Base-by-base conservation (phyloP, 2,329 filamentous ascomycete species). In the Pestalotiopsis sp. region DNA sequence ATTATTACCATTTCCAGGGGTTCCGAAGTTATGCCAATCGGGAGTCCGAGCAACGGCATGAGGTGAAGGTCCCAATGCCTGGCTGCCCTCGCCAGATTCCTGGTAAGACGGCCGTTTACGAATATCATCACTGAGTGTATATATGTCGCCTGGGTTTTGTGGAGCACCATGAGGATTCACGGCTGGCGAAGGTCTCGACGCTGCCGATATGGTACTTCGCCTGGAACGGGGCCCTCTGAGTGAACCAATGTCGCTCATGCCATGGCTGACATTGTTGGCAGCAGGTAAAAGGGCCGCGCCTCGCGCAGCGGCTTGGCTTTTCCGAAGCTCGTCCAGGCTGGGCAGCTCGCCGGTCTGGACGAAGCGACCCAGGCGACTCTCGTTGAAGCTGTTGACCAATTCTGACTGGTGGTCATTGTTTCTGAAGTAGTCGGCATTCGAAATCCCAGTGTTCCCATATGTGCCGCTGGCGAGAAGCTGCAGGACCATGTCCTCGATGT, bases 351-450 rank as follows among this genome's bases (percentile, higher is more conserved):
- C 76, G 24, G 74, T 70, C 52, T 77, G 76, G 10, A 78, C 63
- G 52, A 74, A 78, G 38, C 72, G 72, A n/a, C 74, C 76, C 24
- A 78, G 71, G 2, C 76, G 74, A 39, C 75, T 78, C 66, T 76
- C 75, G 48, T 76, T 77, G 65, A 78, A 78, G 22, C 65, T 68
- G 44, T 70, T 76, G 59, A 78, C 76, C 5, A 78, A 71, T 56
- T 77, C 76, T 5, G 76, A 68, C 67, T 78, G 76, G 67, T 78
- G 76, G 38, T 77, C 75, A 66, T 75, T 77, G 52, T 78, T 78
- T 57, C 71, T 75, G 56, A 74, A 76, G 48, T 76, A 78, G 30
- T 77, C 75, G 38, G 75, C 66, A 59, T 78, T 78, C 48, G 75
- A 66, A 20, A 76, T 60, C 26, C 75, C 75, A 7, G 76, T 77